phyloP scores from a whole-genome alignment of 768 basidiomycete species.

The Lactarius quietus region DNA sequence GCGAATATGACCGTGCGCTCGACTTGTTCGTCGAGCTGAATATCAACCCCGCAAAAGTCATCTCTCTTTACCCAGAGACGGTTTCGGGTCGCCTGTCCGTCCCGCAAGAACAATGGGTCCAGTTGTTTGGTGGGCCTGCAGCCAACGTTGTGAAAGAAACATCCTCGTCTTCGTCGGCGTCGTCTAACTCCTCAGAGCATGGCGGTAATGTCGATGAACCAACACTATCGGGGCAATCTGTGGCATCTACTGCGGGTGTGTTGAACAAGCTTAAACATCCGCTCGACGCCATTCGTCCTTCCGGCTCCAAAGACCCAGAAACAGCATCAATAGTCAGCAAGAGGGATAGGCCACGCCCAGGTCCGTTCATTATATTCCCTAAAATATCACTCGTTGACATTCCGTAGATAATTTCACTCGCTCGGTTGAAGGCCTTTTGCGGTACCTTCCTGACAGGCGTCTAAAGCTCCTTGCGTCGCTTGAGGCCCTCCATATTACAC shows the following conservation, averaged over 20 bases:
- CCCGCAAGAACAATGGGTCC: conserved; percentile 69
- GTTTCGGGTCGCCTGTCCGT: conserved; percentile 77
- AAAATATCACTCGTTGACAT: background rate
- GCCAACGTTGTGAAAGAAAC: conserved; percentile 30
- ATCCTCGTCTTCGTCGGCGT: conserved; percentile 19
- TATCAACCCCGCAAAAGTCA: conserved; percentile 89
- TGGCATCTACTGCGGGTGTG: conserved; percentile 37
- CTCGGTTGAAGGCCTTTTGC: conserved; percentile 83
- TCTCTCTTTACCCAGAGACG: conserved; percentile 80
- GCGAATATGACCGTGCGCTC: conserved; percentile 73
- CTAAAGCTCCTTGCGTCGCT: conserved; percentile 83
- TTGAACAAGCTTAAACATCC: conserved; percentile 52
- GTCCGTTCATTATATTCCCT: conserved; percentile 26
- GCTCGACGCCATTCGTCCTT: conserved; percentile 49
- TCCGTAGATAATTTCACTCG: conserved; percentile 54
- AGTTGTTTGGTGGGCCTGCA: conserved; percentile 75
- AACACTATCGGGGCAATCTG: conserved; percentile 3
- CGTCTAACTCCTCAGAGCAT: conserved; percentile 16
- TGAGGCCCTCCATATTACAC: conserved; percentile 60
- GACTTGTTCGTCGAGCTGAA: conserved; percentile 86
- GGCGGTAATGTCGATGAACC: conserved; percentile 15
- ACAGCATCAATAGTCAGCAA: conserved; percentile 45
- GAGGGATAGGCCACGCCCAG: conserved; percentile 24
- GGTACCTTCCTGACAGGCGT: conserved; percentile 85
- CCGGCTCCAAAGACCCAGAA: conserved; percentile 58